Percentiles rank a stretch among this genome's conserved stretches.
These are phyloP conservation scores for Roridomyces roridus DNA, from an alignment of 768 basidiomycete genomes.

Conservation along the genomic window DNA sequence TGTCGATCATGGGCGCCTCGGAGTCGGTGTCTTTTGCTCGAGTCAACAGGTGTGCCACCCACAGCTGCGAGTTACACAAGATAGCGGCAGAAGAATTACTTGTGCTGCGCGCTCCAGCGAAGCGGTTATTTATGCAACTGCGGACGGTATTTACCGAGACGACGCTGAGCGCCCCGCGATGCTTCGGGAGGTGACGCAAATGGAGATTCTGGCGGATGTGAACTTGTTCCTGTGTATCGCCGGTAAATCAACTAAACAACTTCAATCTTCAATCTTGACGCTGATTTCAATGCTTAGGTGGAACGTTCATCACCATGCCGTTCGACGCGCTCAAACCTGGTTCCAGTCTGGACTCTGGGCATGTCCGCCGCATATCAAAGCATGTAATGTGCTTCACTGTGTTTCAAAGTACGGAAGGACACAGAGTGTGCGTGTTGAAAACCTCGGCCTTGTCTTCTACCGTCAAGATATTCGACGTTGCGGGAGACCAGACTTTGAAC, in stretches of 20 bases:
- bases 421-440: conserved; percentile 76
- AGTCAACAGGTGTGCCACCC: conserved; percentile 9
- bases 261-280: conserved; percentile 11
- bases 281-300: conserved; percentile 7
- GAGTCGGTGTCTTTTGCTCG: conserved; percentile 11
- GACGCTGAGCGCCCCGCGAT: not conserved
- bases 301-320: conserved; percentile 15
- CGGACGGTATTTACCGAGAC: conserved; percentile 17
- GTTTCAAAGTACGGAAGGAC: conserved; percentile 69
- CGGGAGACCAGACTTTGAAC: not conserved
- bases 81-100: not conserved
- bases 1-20: conserved; percentile 23
- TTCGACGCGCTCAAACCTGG: conserved; percentile 4
- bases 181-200: conserved; percentile 58
- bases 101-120: conserved; percentile 4
- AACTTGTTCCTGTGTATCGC: conserved; percentile 79
- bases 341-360: not conserved
- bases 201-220: conserved; percentile 79
- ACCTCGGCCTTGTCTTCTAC: conserved; percentile 74
- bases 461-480: conserved; percentile 70
- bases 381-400: conserved; percentile 50
- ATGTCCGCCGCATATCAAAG: conserved; percentile 8
- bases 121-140: conserved; percentile 12
- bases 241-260: conserved; percentile 39
- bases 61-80: not conserved